A percentile compares a stretch with the other conserved stretches of the same genome.
phyloP scores from a whole-genome alignment of 2,329 filamentous ascomycete species.

The Aspergillus ochraceoroseus region DNA sequence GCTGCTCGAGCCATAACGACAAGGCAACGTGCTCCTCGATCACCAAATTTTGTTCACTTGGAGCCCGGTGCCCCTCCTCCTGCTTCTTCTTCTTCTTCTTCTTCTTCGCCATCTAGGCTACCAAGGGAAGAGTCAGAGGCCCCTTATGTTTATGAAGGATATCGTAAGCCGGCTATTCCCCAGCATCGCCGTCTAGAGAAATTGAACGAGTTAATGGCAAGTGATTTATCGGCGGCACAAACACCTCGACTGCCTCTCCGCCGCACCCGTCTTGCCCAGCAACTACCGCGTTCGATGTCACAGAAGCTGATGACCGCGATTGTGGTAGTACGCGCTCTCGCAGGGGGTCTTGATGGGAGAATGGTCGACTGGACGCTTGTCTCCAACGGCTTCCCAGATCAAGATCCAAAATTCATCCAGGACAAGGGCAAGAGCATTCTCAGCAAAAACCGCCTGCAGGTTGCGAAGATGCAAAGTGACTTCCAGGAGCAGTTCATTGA shows the following conservation, averaged over 20 bases:
- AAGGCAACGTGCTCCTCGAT: neutral
- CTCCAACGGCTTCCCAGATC: slow-evolving; percentile 38
- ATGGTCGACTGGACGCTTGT: slow-evolving; percentile 47
- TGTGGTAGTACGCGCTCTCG: slow-evolving; percentile 43
- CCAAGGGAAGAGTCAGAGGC: too few relatives aligned
- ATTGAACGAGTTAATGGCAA: slow-evolving; percentile 21
- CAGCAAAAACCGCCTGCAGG: slow-evolving; percentile 36
- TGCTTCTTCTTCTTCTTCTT: too few relatives aligned
- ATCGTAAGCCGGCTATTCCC: slow-evolving; percentile 3
- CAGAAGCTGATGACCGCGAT: slow-evolving; percentile 42
- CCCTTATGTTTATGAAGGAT: neutral
- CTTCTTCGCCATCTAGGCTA: too few relatives aligned
- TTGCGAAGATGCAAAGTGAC: slow-evolving; percentile 44
- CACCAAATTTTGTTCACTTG: too few relatives aligned
- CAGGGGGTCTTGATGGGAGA: slow-evolving; percentile 42
- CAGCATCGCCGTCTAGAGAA: slow-evolving; percentile 29
- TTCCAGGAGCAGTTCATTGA: slow-evolving; percentile 46
- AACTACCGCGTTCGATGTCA: slow-evolving; percentile 27
- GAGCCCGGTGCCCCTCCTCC: too few relatives aligned
- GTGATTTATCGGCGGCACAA: slow-evolving; percentile 3
- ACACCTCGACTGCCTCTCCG: slow-evolving; percentile 21
- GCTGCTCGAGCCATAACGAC: neutral
- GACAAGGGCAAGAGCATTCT: slow-evolving; percentile 38
- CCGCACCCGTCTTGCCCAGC: slow-evolving; percentile 22
- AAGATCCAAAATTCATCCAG: slow-evolving; percentile 37